Conservation (phyloP, 2,329 filamentous ascomycete genomes). For the Verticillium longisporum region DNA sequence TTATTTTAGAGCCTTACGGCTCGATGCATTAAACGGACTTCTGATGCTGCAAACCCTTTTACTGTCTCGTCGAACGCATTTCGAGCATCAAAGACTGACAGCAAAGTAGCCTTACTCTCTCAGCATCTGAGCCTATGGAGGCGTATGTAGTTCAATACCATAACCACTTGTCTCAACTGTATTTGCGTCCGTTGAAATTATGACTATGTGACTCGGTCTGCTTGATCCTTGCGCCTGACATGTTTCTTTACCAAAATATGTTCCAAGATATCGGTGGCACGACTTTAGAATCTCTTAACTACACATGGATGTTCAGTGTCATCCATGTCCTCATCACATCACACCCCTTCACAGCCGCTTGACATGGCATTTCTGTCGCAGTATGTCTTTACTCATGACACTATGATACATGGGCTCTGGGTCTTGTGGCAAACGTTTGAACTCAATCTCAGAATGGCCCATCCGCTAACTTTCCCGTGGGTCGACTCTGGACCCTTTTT, state of each 20-base stretch:
- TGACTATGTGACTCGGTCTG: too few species aligned
- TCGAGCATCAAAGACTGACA: neutral
- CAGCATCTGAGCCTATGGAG: neutral
- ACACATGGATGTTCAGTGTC: neutral
- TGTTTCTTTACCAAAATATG: too few species aligned
- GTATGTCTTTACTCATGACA: neutral
- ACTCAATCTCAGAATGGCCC: constrained; percentile 2
- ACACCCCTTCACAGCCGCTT: neutral
- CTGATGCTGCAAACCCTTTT: constrained; percentile 45
- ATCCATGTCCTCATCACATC: neutral
- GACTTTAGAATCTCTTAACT: too few species aligned
- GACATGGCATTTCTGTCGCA: neutral
- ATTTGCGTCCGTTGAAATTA: too few species aligned
- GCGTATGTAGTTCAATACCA: neutral
- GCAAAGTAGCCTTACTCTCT: neutral
- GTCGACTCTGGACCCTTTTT: neutral
- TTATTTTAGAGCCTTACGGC: constrained; percentile 72
- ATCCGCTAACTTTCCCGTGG: constrained; percentile 1
- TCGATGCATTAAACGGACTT: constrained; percentile 84
- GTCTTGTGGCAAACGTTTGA: neutral
- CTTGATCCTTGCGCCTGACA: too few species aligned
- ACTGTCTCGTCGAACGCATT: neutral
- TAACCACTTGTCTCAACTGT: neutral
- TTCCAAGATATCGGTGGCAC: too few species aligned
- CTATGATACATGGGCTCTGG: neutral